phyloP scores from a whole-genome alignment of 225 moss, liverwort and hornwort genomes.

The Pseudisothecium myosuroides region DNA sequence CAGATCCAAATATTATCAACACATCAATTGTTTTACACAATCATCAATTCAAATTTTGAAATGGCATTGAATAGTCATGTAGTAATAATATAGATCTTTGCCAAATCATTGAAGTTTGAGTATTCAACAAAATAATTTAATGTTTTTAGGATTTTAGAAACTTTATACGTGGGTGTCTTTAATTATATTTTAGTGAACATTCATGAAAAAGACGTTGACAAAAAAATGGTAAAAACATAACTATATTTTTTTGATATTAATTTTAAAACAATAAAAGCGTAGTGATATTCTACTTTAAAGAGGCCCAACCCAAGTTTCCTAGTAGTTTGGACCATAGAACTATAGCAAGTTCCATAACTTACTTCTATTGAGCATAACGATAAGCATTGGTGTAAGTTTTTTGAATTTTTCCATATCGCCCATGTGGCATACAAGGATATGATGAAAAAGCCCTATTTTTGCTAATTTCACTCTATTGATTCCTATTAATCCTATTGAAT shows the following conservation, averaged over 20 bases:
- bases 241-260: neutral
- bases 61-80: neutral
- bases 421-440: rapidly evolving
- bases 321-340: neutral
- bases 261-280: too few relatives aligned
- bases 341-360: neutral
- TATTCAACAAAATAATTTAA: neutral
- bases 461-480: neutral
- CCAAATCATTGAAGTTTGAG: neutral
- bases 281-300: neutral
- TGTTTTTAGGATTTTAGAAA: neutral
- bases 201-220: neutral
- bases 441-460: neutral
- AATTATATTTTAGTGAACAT: neutral
- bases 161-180: rapidly evolving
- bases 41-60: neutral
- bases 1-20: neutral
- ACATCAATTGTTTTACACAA: neutral
- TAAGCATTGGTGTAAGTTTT: rapidly evolving
- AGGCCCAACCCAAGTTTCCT: neutral
- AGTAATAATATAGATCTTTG: neutral
- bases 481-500: neutral
- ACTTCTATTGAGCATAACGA: rapidly evolving
- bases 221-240: neutral
- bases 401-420: neutral